phyloP scores from a whole-genome alignment of 306 rosid genomes.

The Vachellia pachyceras region DNA sequence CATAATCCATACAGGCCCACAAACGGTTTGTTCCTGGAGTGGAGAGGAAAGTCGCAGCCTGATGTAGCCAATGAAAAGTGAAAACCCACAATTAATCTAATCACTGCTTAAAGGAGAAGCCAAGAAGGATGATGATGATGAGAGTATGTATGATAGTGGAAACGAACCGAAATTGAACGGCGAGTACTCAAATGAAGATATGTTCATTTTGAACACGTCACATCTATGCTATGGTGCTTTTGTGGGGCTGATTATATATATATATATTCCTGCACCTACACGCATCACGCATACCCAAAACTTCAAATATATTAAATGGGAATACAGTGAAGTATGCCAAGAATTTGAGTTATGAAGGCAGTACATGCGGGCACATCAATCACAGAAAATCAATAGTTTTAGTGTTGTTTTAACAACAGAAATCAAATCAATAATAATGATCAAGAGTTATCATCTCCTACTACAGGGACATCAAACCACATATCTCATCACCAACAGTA shows the following conservation, averaged over 20 bases:
- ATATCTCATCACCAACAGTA: no score
- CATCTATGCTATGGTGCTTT: not conserved
- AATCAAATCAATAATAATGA: no score
- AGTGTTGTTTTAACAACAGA: no score
- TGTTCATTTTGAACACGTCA: constrained; percentile 19
- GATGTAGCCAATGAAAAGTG: not conserved
- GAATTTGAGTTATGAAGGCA: not conserved
- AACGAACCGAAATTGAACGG: not conserved
- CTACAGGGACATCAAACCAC: no score
- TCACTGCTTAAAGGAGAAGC: not conserved
- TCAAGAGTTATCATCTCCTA: no score
- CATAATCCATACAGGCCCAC: no score
- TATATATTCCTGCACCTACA: no score
- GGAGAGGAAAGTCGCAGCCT: no score
- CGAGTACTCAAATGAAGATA: not conserved
- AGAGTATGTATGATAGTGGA: not conserved
- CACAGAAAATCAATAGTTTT: not conserved
- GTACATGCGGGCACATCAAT: not conserved
- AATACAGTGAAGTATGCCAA: not conserved
- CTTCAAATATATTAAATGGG: not conserved
- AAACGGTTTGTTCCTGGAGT: no score
- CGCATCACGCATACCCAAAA: constrained; percentile 1
- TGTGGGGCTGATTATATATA: not conserved
- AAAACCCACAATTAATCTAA: not conserved
- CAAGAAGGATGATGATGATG: not conserved